Conservation (phyloP, 495 filamentous ascomycete genomes). For the Annulohypoxylon stygium region DNA sequence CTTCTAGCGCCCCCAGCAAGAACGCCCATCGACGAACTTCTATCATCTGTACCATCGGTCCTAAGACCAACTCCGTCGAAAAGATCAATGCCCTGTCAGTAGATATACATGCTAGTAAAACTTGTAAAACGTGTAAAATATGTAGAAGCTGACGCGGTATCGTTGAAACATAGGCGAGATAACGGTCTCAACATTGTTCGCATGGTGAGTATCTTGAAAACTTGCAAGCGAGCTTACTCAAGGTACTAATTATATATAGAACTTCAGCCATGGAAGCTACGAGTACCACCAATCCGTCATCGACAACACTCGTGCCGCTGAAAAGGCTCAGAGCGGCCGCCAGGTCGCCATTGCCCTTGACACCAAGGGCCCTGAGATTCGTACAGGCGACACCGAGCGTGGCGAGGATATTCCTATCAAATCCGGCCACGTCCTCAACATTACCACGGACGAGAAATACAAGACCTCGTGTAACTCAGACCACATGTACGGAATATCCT, state of each 20-base stretch:
- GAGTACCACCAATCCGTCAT: conserved; percentile 96
- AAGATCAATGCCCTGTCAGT: conserved; percentile 85
- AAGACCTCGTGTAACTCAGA: conserved; percentile 82
- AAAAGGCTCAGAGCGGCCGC: conserved; percentile 78
- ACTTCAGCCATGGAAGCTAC: conserved; percentile 98
- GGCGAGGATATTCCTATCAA: conserved; percentile 90
- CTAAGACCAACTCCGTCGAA: conserved; percentile 98
- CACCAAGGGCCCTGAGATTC: conserved; percentile 98
- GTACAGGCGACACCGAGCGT: conserved; percentile 89
- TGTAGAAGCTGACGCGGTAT: conserved; percentile 16
- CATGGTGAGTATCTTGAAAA: conserved; percentile 52
- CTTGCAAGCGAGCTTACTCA: not conserved
- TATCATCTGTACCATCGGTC: conserved; percentile 99
- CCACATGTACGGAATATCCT: conserved; percentile 81
- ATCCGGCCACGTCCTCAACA: conserved; percentile 85
- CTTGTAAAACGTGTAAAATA: not conserved
- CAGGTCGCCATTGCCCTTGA: conserved; percentile 97
- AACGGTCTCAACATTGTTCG: conserved; percentile 96
- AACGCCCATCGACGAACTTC: conserved; percentile 91
- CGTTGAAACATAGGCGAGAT: conserved; percentile 22
- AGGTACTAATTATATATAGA: conserved; percentile 53
- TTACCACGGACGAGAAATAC: conserved; percentile 98
- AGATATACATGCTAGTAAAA: not conserved
- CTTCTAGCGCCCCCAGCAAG: conserved; percentile 81
- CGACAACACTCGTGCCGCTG: conserved; percentile 90